Evolutionary conservation across 495 filamentous ascomycete species (phyloP).

Genomic region (Astrocystis sublimbata): DNA sequence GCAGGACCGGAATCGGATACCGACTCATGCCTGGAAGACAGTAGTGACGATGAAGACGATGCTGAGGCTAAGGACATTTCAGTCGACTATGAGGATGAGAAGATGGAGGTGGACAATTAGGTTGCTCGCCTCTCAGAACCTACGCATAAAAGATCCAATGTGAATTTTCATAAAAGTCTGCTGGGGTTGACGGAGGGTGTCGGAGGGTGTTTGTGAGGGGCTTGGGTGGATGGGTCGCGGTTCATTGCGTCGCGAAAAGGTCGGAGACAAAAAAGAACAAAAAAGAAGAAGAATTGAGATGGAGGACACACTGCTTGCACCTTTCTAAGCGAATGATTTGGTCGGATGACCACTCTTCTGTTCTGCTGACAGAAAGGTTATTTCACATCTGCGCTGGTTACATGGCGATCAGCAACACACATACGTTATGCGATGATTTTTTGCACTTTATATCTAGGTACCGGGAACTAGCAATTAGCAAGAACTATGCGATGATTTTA

Average conservation of each 20-base stretch:
- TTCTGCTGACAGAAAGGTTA: neutral
- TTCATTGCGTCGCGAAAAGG: neutral
- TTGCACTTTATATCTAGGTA: neutral
- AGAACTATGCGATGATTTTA: neutral
- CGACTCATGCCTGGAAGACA: neutral
- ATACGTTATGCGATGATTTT: constrained; percentile 1
- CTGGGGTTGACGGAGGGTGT: neutral
- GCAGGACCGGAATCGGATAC: neutral
- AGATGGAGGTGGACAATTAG: neutral
- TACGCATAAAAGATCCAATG: neutral
- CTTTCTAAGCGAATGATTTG: too few species aligned
- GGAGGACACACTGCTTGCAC: too few species aligned
- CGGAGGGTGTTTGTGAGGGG: too few species aligned
- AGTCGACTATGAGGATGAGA: neutral
- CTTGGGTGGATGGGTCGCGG: neutral
- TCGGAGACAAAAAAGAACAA: neutral
- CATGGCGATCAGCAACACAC: neutral
- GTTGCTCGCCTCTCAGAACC: neutral
- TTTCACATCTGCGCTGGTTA: neutral
- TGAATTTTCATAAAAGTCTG: neutral
- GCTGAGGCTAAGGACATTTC: neutral
- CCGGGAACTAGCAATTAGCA: neutral
- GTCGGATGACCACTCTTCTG: too few species aligned
- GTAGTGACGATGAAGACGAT: neutral
- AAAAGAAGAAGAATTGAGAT: too few species aligned